Conservation (phyloP, 1,284 basidiomycete genomes). For the Retiboletus flavoniger region DNA sequence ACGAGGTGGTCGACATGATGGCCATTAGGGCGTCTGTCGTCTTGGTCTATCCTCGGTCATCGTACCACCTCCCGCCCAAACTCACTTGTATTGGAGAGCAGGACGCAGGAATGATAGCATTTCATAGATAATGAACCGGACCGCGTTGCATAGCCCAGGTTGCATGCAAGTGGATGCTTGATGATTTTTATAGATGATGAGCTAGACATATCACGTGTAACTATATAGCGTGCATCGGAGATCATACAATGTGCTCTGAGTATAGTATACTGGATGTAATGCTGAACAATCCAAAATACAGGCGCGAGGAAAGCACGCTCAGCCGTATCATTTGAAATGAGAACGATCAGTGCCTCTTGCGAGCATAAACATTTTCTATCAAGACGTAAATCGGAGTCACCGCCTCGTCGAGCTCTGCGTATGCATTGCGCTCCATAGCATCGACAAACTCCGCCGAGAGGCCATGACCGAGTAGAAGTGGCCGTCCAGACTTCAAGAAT, state of each 20-base stretch:
- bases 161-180: neutral
- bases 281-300: slow-evolving; percentile 12
- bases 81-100: neutral
- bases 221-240: slow-evolving; percentile 11
- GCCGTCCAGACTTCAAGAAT: slow-evolving; percentile 63
- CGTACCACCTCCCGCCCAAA: neutral
- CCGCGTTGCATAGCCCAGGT: neutral
- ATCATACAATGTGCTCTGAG: slow-evolving; percentile 22
- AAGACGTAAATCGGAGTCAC: slow-evolving; percentile 49
- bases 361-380: slow-evolving; percentile 59
- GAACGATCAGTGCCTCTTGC: slow-evolving; percentile 40
- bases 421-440: slow-evolving; percentile 49
- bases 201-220: slow-evolving; percentile 3
- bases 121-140: neutral
- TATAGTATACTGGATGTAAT: slow-evolving; percentile 23
- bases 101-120: neutral
- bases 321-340: slow-evolving; percentile 2
- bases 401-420: slow-evolving; percentile 51
- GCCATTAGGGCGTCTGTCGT: neutral
- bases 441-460: slow-evolving; percentile 52
- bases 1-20: neutral
- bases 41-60: neutral
- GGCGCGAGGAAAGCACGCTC: neutral
- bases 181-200: slow-evolving; percentile 2
- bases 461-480: slow-evolving; percentile 63